Percentiles rank a stretch among this genome's conserved stretches.
phyloP scores from a whole-genome alignment of 176 grass and related monocot genomes.

The Ensete ventricosum region DNA sequence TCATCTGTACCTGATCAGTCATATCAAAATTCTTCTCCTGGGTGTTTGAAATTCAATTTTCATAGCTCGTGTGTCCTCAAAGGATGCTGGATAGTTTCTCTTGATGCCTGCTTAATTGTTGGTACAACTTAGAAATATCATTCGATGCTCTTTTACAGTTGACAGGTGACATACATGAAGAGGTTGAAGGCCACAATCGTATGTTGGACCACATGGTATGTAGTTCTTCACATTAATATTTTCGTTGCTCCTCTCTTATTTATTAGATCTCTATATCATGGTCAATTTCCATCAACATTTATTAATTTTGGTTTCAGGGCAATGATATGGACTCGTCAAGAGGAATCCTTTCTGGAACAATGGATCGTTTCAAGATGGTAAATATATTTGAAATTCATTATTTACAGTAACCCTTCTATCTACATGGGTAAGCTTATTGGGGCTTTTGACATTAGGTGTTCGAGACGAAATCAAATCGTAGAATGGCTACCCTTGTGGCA shows the following conservation, averaged over 20 bases:
- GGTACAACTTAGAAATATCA: not conserved
- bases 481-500: slow-evolving; percentile 75
- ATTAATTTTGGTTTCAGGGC: slow-evolving; percentile 38
- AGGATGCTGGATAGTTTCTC: not conserved
- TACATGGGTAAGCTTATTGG: not conserved
- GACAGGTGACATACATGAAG: slow-evolving; percentile 93
- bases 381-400: not conserved
- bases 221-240: not conserved
- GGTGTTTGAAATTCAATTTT: not conserved
- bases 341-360: slow-evolving; percentile 91
- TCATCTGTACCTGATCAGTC: not conserved
- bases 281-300: not conserved
- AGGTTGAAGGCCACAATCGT: slow-evolving; percentile 74
- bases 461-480: slow-evolving; percentile 85
- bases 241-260: too few relatives aligned
- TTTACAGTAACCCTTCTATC: not conserved
- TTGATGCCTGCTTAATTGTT: not conserved
- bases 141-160: slow-evolving; percentile 42
- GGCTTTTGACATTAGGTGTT: slow-evolving; percentile 45
- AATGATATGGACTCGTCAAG: slow-evolving; percentile 95
- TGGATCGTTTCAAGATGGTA: slow-evolving; percentile 93
- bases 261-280: not conserved
- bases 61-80: not conserved
- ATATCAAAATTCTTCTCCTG: not conserved
- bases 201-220: slow-evolving; percentile 84